Evolutionary conservation across 352 stramenopile species (phyloP).

Genomic region (Phytophthora pluvialis): DNA sequence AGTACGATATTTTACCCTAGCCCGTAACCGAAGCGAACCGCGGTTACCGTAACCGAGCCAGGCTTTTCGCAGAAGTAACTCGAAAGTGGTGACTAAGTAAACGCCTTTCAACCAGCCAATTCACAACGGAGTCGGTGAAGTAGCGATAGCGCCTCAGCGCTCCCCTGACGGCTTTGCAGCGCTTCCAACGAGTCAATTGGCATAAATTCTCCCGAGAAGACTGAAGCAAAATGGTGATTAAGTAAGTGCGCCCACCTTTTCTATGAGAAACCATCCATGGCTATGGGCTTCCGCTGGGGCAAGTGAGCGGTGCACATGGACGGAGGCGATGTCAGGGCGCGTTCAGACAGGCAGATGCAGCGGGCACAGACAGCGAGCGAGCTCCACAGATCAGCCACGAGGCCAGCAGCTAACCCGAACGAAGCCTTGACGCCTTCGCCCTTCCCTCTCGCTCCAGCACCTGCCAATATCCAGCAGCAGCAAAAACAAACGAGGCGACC

Average conservation of each 20-base stretch:
- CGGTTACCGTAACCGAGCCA: constrained; percentile 25
- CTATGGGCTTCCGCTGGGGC: not conserved
- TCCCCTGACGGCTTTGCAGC: constrained; percentile 16
- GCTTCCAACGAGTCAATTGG: constrained; percentile 68
- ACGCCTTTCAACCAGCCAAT: constrained; percentile 87
- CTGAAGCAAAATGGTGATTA: constrained; percentile 91
- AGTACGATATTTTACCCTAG: not conserved
- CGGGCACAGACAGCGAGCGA: constrained; percentile 2
- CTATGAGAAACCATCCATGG: not conserved
- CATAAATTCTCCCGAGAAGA: constrained; percentile 91
- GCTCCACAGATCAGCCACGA: constrained; percentile 18
- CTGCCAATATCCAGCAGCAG: not conserved
- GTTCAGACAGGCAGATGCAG: constrained; percentile 7
- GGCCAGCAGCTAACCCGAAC: not conserved
- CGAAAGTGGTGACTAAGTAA: constrained; percentile 34
- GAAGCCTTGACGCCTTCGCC: not conserved
- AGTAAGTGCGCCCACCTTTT: constrained; percentile 63
- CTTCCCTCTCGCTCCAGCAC: constrained; percentile 5
- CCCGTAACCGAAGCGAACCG: constrained; percentile 15
- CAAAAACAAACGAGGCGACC: not conserved
- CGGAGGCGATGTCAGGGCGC: not conserved
- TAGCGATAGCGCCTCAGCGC: constrained; percentile 41
- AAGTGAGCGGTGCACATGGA: not conserved
- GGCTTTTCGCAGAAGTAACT: not conserved
- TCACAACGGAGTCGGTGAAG: constrained; percentile 52